Evolutionary conservation across 805 yeast genomes (phyloP).

Genomic region (Candida pini): DNA sequence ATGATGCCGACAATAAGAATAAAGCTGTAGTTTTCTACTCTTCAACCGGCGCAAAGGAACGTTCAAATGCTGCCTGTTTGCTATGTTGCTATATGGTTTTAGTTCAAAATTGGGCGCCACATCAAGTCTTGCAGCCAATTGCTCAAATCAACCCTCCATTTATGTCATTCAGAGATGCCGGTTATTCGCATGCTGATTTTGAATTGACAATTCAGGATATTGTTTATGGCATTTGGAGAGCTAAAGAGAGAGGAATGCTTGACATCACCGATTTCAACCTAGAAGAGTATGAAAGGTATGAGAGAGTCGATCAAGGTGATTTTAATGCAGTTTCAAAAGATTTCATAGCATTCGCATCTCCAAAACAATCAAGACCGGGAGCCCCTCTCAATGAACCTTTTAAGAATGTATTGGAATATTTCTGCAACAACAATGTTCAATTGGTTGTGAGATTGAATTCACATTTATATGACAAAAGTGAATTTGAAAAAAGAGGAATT

Average conservation of each 20-base stretch:
- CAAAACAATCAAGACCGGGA: conserved; percentile 61
- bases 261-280: conserved; percentile 82
- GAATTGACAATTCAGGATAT: conserved; percentile 91
- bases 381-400: conserved; percentile 66
- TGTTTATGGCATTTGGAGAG: conserved; percentile 96
- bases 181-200: conserved; percentile 92
- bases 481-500: conserved; percentile 77
- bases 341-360: conserved; percentile 96
- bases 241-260: conserved; percentile 84
- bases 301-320: conserved; percentile 95
- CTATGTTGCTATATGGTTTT: conserved; percentile 91
- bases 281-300: conserved; percentile 92
- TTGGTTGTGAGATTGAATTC: conserved; percentile 90
- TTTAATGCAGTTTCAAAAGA: conserved; percentile 88
- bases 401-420: conserved; percentile 73
- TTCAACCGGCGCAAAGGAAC: conserved; percentile 67
- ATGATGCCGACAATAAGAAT: conserved; percentile 75
- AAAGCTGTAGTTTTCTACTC: conserved; percentile 91
- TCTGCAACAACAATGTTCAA: conserved; percentile 67
- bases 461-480: conserved; percentile 78
- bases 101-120: conserved; percentile 98
- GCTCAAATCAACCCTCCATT: conserved; percentile 90
- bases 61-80: conserved; percentile 93
- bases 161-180: conserved; percentile 95
- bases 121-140: conserved; percentile 91